Base-by-base conservation (phyloP, 768 basidiomycete genomes). In the Mycena kentingensis region DNA sequence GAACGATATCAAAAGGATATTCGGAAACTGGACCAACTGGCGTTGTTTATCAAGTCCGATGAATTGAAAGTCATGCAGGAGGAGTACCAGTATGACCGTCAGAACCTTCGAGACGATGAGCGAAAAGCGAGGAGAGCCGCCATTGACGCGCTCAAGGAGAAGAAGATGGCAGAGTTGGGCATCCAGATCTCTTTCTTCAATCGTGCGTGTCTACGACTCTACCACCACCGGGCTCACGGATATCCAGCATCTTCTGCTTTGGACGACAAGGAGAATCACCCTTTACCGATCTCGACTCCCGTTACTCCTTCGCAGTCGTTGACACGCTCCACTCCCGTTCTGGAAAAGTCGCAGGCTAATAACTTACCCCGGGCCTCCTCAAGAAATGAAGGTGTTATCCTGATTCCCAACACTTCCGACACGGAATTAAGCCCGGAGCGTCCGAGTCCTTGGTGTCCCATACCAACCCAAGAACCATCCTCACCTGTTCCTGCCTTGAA, bases 241-340 rank as follows among this genome's bases (percentile, higher is more conserved):
- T 15, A 11, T 28, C 6, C 25, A 29, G 41, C 29, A 39, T 3
- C 26, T 10, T 36, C 28, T 19, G 32, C 6, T 22, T 16, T 15
- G 16, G 24, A 27, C 15, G 36, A 55, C 44, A 60, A 60, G 35
- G 58, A 60, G 32, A 60, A 60, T 48, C 54, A 60, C n/a, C n/a
- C n/a, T n/a, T n/a, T n/a, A 39, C 37, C 38, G 19, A 52, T 44
- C 7, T 47, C 46, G 19, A 43, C 48, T 21, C 44, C 52, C 26
- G 49, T 22, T 21, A 25, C 31, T 29, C 51, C 26, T 5, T 28
- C 18, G 32, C 47, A 24, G 25, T 25, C 25, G n/a, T 28, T 25
- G 13, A 25, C 34, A 25, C 7, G 42, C 28, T 25, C 53, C 37
- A 44, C 44, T 10, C 19, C 44, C 6, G 21, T 31, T 1, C 27